Conservation (phyloP, 2,329 filamentous ascomycete species). For the Aurifilum marmelostoma region DNA sequence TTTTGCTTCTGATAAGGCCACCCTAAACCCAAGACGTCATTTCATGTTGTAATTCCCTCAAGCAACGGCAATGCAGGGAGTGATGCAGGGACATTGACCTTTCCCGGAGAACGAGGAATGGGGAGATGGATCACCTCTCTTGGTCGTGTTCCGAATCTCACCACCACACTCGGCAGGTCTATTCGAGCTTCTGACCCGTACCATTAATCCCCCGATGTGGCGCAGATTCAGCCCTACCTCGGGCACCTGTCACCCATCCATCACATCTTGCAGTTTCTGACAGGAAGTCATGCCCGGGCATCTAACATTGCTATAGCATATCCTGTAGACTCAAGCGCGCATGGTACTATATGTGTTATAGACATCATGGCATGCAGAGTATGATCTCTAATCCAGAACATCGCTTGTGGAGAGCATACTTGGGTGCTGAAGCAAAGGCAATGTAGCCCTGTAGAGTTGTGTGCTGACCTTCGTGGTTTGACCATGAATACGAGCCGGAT, state of each 20-base stretch:
- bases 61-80: too few relatives aligned
- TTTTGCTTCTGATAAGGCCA: background rate
- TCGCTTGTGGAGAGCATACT: background rate
- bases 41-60: conserved; percentile 4
- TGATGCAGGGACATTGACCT: background rate
- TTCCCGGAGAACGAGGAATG: background rate
- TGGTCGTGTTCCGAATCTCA: background rate
- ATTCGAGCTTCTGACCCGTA: background rate
- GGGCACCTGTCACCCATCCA: conserved; percentile 26
- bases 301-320: background rate
- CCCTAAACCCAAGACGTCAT: conserved; percentile 10
- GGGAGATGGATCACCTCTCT: background rate
- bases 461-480: background rate
- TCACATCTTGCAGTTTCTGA: background rate
- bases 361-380: too few relatives aligned
- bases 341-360: too few relatives aligned
- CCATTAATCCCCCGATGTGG: background rate
- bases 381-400: background rate
- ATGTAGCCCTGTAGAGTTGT: too few relatives aligned
- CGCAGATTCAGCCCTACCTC: conserved; percentile 7
- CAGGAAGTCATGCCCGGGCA: background rate
- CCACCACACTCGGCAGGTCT: background rate
- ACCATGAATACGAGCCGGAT: background rate
- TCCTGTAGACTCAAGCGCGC: too few relatives aligned
- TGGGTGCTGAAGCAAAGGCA: too few relatives aligned